Evolutionary conservation across 2,329 filamentous ascomycete species (phyloP), one percentile per base, ranked within the genome.

Genomic region (Corynespora cassiicola): DNA sequence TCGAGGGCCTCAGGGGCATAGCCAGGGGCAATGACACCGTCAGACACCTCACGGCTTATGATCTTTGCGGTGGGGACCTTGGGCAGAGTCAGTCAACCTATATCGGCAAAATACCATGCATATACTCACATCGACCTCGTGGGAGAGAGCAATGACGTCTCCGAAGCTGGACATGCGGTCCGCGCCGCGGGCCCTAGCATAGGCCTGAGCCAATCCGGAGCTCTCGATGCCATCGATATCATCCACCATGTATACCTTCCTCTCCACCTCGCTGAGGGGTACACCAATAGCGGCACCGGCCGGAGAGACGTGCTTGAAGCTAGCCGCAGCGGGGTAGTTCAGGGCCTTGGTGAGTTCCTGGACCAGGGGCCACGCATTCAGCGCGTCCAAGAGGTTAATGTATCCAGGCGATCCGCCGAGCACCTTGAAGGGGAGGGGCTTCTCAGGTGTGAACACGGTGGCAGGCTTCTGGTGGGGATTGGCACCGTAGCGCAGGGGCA

Each of bases 161-260:
- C 94, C 94, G 65, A 97, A 99, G 75, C 89, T 95, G 72, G 90
- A 96, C 94, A 97, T 97, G 59, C 94, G 88, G 75, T 99, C 94
- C 31, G 94, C 91, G 52, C 94, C 94, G 64, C 94, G 86, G 39
- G 94, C 94, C 66, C 94, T 88, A 42, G 94, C 92, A 64, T 99
- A 99, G 24, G 94, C 94, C 74, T 96, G 91, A 16, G 94, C 94
- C 20, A 97, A 82, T 27, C 79, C 80, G 7, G 92, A 97, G 30
- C 81, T 81, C 71, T 95, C 90, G 49, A 99, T 84, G 36, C 90
- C 91, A 45, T 84, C 81, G 59, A 99, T 95, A 65, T 96, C 94
- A 63, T 95, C 89, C 42, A 99, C 94, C 79, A 99, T 96, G 79
- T 96, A 99, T 38, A 96, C 94, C 75, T 95, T 95, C 72, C 88